Base-by-base conservation (phyloP, 805 yeast genomes). In the Saturnispora saitoi region DNA sequence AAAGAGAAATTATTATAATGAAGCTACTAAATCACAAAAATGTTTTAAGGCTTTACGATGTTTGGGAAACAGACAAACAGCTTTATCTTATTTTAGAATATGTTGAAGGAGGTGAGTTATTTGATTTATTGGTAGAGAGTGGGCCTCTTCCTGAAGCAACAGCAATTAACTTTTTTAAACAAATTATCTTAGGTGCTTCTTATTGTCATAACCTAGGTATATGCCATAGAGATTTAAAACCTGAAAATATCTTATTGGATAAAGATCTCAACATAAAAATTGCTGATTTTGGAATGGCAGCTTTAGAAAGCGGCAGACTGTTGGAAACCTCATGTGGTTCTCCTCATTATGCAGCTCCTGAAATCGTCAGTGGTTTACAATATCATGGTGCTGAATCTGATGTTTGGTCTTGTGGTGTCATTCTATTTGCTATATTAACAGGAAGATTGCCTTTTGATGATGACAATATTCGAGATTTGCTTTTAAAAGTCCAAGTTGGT, bases 211-310 rank as follows among this genome's bases (percentile, higher is more conserved):
- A 75, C 43, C 64, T 72, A 50, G 86, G 81, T 56, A 82, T 85
- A 46, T 84, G 83, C 48, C 93, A 85, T 60, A 72, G 88, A 55
- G 93, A 85, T 63, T 73, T 85, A 55, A 85, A 85, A 62, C 93
- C 93, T 2, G 93, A 85, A 61, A 85, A 85, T 56, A 73, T 85
- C 24, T 64, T 85, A 45, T 70, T 90, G 39, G 98, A 90, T 68
- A 81, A 83, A 61, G 76, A 87, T 63, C 78, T 82, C 54, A 89
- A 88, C 65, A 90, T 93, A 64, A 93, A 93, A 65, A 88, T 93
- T 56, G 99, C 99, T 9, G 99, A 93, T 67, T 93, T 93, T 64
- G 99, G 99, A 31, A 93, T 93, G 99, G 99, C 99, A 15, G 98
- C 99, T 6, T 70, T 93, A 42, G 98, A 93, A 64, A 62, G 70